Evolutionary conservation across 805 yeast species (phyloP), one percentile per base, ranked within the genome.

Genomic region (Metschnikowia continentalis): DNA sequence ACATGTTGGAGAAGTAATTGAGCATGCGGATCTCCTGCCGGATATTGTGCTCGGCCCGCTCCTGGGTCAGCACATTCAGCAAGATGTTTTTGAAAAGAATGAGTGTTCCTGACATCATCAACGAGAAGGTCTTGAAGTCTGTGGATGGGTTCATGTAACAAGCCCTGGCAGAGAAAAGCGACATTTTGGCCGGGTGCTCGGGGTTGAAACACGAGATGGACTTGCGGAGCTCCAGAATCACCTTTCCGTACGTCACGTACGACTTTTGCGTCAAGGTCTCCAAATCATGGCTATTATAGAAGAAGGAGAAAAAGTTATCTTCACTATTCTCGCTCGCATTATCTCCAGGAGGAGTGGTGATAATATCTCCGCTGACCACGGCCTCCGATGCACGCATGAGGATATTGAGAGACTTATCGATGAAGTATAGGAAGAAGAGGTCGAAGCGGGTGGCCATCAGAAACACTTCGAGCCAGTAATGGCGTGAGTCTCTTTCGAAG

Each of bases 171-270:
- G 72, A 62, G 47, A 67, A 65, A 23, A 72, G 59, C 2, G 74
- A 69, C 41, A 74, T 68, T 36, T 67, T 65, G 5, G 73, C 66
- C 2, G 76, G 69, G 48, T 61, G 68, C 43, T 72, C 77, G 13
- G 66, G 57, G 47, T 68, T 70, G 40, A 64, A 58, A 19, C 55
- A 51, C 15, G 60, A 58, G 23, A 74, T 57, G 1, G 72, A 64
- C 41, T 65, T 65, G 33, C 76, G 56, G 23, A 74, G 58, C 38
- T 66, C 65, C 22, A 61, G 62, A 20, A 74, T 70, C 38, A 71
- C 61, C n/a, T 56, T 53, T 3, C 75, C 76, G 54, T 70, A 74
- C 20, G 64, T 65, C 20, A 55, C 51, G 48, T 66, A 72, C 1
- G 73, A 66, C 49, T 66, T 68, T 26, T 59, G 59, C 0, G 68